Conservation (phyloP, 176 grass and related monocot genomes). For the Themeda triandra region DNA sequence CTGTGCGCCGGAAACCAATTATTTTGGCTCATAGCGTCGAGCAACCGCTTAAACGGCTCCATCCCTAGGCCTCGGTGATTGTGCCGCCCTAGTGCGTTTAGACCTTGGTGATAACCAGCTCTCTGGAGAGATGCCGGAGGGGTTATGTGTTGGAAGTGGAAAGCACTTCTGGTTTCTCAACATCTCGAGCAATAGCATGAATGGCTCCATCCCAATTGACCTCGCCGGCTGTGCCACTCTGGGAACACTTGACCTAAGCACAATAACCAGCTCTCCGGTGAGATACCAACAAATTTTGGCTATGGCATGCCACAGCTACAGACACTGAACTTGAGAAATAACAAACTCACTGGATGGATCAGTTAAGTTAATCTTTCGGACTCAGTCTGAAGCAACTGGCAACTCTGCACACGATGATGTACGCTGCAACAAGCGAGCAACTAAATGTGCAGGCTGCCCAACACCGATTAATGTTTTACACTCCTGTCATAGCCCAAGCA, state of each 20-base stretch:
- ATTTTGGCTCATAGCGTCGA: not conserved
- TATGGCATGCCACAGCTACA: constrained; percentile 10
- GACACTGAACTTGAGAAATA: constrained; percentile 32
- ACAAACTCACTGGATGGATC: constrained; percentile 46
- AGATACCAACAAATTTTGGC: constrained; percentile 24
- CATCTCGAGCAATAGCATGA: not conserved
- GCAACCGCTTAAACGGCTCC: not conserved
- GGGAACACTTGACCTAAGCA: not conserved
- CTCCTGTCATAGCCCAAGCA: no score
- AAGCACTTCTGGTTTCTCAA: not conserved
- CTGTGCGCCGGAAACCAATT: constrained; percentile 31
- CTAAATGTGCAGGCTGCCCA: no score
- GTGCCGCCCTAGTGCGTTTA: not conserved
- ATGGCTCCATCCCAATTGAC: constrained; percentile 43
- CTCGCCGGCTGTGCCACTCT: constrained; percentile 44
- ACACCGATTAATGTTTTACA: no score
- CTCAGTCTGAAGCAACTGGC: no score
- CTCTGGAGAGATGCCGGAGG: not conserved
- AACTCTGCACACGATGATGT: no score
- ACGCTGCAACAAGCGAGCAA: no score
- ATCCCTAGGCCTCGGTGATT: not conserved
- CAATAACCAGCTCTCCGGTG: constrained; percentile 45
- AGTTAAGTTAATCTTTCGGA: not conserved
- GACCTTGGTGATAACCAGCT: not conserved
- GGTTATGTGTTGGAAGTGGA: not conserved